Base-by-base conservation (phyloP, 768 basidiomycete species). In the Serendipita sp. region DNA sequence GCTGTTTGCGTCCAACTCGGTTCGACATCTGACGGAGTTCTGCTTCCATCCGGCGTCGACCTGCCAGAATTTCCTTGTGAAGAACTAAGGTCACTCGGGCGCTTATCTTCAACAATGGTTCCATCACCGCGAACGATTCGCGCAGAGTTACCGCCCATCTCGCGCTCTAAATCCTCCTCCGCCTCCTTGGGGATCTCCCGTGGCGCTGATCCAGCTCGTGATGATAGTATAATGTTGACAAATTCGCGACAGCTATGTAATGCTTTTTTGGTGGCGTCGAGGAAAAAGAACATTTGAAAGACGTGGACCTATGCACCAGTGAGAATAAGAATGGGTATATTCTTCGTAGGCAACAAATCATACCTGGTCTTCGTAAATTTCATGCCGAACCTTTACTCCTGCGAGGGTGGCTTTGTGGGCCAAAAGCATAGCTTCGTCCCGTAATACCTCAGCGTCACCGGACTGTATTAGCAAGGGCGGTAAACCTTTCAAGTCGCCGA, bases 361-460 rank as follows among this genome's bases (percentile, higher is more conserved):
- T 70, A 94, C 92, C 62, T 86, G 88, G 74, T 99, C 95, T 70
- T 94, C 87, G 70, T 89, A 96, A 45, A 90, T 74, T 72, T 97
- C 93, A 69, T 94, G 89, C 67, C 81, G 82, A 35, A 96, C 89
- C 64, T 86, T 78, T 44, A 95, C 91, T 2, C 93, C 94, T 0
- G 88, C 84, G 32, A 89, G 73, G 3, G 85, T 83, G 10, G 96
- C 96, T 73, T 99, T 99, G 75, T 95, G 90, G 1, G 94, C 92
- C 32, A 98, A 73, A 7, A 99, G 79, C 15, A 87, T 86, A 28
- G 91, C 86, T 72, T 98, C 95, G 70, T 99, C 95, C 32, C 92
- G 79, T n/a, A 99, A 78, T 0, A 96, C 92, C 72, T 99, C 95
- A 1, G 91, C 87, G 67, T 97, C 95, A 16, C 95, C 95, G 1